Evolutionary conservation across 2,329 filamentous ascomycete genomes (phyloP), one percentile per base, ranked within the genome.

Genomic region (Nothophoma quercina): DNA sequence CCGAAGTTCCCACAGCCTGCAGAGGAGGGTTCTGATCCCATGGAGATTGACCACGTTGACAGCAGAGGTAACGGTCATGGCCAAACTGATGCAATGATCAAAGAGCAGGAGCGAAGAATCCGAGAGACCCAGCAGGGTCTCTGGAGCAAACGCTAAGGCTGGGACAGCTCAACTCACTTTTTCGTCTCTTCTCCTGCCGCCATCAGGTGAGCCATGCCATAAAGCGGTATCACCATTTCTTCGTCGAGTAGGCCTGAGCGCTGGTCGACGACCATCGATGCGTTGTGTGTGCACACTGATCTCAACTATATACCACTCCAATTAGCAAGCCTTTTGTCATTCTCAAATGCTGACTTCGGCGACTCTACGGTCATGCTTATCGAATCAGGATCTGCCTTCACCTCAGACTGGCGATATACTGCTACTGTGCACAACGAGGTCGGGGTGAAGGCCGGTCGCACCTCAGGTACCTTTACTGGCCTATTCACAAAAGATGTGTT

Each of bases 81-180:
- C 1, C 85, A 87, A 73, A 86, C 83, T 5, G 82, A 85, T 60
- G 80, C 82, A 62, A 84, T 86, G 77, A 87, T 87, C 49, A 72
- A 75, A 33, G 81, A 83, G 59, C 85, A 87, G 72, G 81, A 86
- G 69, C 76, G 82, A 33, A 79, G 79, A 64, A 84, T 87, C 33
- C 79, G 83, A 63, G 82, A 85, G 65, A 83, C 81, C 51, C 80
- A 83, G 52, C 78, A 80, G 58, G 84, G 83, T 2, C 64, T 87
- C 60, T 87, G 84, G 84, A 63, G 64, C 23, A 71, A 70, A 60
- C 60, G 68, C 52, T 71, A 44, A 55, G 34, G 10, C 13, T n/a
- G 5, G 13, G n/a, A 10, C 8, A 15, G 16, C 9, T n/a, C 18
- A 6, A 26, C 34, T 23, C 30, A 9, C 7, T 3, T 16, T 34